A percentile compares a stretch with the other conserved stretches of the same genome.
phyloP scores from a whole-genome alignment of 2,329 filamentous ascomycete species.

The Arthrobotrys musiformis region DNA sequence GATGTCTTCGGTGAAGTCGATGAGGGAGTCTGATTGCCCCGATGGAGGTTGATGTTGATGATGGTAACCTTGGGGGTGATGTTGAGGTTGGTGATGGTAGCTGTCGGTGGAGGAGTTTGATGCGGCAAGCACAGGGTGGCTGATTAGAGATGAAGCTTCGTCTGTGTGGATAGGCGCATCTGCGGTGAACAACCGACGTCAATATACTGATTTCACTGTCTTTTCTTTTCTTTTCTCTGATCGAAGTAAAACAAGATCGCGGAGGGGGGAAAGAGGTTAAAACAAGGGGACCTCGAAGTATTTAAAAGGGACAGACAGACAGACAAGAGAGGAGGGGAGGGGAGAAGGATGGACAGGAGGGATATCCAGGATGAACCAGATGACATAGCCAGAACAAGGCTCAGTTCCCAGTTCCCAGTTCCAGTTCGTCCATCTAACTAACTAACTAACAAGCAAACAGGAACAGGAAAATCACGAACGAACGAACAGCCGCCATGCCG shows the following conservation, averaged over 20 bases:
- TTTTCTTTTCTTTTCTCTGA: not conserved
- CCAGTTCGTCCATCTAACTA: not conserved
- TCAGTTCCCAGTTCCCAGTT: too few species aligned
- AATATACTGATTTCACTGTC: conserved; percentile 1
- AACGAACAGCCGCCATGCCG: not conserved
- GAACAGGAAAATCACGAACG: not conserved
- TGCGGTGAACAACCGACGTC: conserved; percentile 7
- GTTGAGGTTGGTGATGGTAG: conserved; percentile 4
- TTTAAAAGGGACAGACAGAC: not conserved
- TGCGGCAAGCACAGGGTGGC: conserved; percentile 49
- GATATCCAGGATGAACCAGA: not conserved
- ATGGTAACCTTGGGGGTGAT: not conserved
- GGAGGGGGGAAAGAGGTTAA: not conserved
- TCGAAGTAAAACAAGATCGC: not conserved
- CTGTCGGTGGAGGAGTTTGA: conserved; percentile 46
- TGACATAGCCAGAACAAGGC: conserved; percentile 2
- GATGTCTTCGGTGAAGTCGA: conserved; percentile 28
- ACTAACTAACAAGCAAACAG: not conserved
- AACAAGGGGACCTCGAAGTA: not conserved
- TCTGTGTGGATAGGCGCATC: conserved; percentile 53
- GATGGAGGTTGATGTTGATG: not conserved
- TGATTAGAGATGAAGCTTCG: conserved; percentile 49
- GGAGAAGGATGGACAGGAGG: not conserved
- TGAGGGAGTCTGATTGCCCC: conserved; percentile 27
- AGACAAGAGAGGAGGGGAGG: not conserved